A percentile compares a stretch with the other conserved stretches of the same genome.
These are phyloP conservation scores for Chaetomium tenue DNA, from an alignment of 495 filamentous ascomycete species.

Conservation along the genomic window DNA sequence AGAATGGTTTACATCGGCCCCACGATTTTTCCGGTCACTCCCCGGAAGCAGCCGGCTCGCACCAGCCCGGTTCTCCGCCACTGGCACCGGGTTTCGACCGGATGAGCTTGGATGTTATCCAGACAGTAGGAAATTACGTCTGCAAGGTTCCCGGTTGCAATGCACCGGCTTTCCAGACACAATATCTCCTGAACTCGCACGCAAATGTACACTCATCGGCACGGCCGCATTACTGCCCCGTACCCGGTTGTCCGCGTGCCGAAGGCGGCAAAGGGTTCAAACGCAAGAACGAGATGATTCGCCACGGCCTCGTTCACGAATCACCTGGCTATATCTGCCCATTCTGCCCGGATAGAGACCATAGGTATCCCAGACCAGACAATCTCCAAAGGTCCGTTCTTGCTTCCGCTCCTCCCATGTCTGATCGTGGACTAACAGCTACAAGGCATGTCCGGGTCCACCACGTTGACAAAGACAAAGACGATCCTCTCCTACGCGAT, in stretches of 20 bases:
- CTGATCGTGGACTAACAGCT: not conserved
- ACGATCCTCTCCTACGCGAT: constrained; percentile 74
- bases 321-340: constrained; percentile 97
- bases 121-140: constrained; percentile 24
- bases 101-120: constrained; percentile 51
- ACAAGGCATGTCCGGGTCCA: constrained; percentile 83
- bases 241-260: constrained; percentile 72
- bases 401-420: not conserved
- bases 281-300: constrained; percentile 98
- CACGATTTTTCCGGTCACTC: constrained; percentile 30
- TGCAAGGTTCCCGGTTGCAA: constrained; percentile 59
- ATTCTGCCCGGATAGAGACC: constrained; percentile 92
- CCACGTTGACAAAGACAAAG: constrained; percentile 81
- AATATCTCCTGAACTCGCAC: constrained; percentile 81
- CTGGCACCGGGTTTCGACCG: constrained; percentile 45
- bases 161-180: constrained; percentile 87
- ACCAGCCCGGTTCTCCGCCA: constrained; percentile 38
- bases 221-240: constrained; percentile 87
- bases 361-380: constrained; percentile 94
- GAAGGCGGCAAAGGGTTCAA: constrained; percentile 94
- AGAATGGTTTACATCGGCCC: constrained; percentile 24
- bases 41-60: constrained; percentile 36
- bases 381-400: constrained; percentile 82
- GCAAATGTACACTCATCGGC: constrained; percentile 92
- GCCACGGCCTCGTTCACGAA: constrained; percentile 91